Evolutionary conservation across 345 rosid species (phyloP), one percentile per base, ranked within the genome.

Genomic region (Aquilaria sinensis): DNA sequence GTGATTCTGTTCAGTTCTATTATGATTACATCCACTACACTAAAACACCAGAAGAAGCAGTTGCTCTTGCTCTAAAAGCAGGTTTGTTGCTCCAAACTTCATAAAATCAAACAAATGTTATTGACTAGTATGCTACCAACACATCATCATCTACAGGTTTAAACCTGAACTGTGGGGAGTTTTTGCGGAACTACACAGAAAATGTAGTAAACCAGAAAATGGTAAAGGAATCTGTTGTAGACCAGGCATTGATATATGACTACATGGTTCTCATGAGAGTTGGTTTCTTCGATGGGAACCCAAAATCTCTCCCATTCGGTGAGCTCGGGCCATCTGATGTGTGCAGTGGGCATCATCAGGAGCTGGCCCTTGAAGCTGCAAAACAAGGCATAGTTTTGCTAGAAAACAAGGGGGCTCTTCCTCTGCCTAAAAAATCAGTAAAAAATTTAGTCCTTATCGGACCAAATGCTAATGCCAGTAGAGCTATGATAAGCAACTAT

Each of bases 21-120:
- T 66, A 71, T 70, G 57, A 72, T 48, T 10, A 16, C 12, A 61
- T 61, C 45, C 67, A 64, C 43, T 65, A 74, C 57, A 71, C 75
- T 32, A 70, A 70, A 49, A 66, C 81, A 11, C 81, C 81, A 16
- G 83, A 81, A 66, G 83, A 79, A 70, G 83, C 78, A n/a, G 86
- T 76, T 15, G 67, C 64, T 59, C 75, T 75, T 11, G 78, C 78
- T 47, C 45, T 80, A 60, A 77, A 68, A 68, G 82, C 80, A 67
- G 80, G 78, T 70, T 10, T 53, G 16, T 46, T 14, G 31, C 11
- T 52, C 41, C 60, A 23, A 23, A 23, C 23, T 23, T 23, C 43
- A 37, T 37, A 37, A 3, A 37, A 3, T 49, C 14, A 49, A 49
- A 7, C 43, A 37, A 0, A 3, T 37, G 43, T 37, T 37, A 3